Base-by-base conservation (phyloP, 2,329 filamentous ascomycete species). In the Teratosphaeria viscida region DNA sequence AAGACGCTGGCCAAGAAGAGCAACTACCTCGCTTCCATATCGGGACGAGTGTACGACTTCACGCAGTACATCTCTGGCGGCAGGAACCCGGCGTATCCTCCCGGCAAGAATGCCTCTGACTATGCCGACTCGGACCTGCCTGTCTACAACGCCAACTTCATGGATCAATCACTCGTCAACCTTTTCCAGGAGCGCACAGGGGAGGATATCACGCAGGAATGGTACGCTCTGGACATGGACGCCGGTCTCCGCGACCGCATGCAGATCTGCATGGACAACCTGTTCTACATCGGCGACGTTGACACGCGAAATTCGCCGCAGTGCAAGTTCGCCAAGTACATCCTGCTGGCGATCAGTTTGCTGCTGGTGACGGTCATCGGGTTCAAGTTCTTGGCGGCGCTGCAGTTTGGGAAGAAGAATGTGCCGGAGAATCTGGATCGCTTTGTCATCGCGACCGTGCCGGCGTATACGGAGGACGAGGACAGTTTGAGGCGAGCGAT, bases 391-490 rank as follows among this genome's bases (percentile, higher is more conserved):
- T 82, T 97, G 65, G 95, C 95, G 35, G 94, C 94, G 7, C 81
- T 99, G 60, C 94, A 99, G 71, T 99, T 99, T 69, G 87, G 90
- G 53, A 85, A 82, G 67, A 96, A 95, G 78, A 96, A 89, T 64
- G 78, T 92, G 43, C 95, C 94, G 0, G 94, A 99, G 75, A 94
- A 96, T 71, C 83, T 99, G 34, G 94, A 99, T 76, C 99, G 99
- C 73, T 99, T 99, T 73, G 82, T 99, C 73, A 96, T 99, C 75
- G 95, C 90, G 71, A 95, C 96, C 74, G 92, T 99, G 61, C 94
- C 94, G 0, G 94, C 91, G 1, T 99, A 99, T 70, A 99, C 94
- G 0, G 94, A 99, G 78, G 94, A 97, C 71, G 95, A 99, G 74
- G 95, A 99, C 0, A 97, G 92, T 39, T 81, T 99, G 29, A 90